Percentiles rank a stretch among this genome's conserved stretches.
Evolutionary conservation across 192 early-diverging fungal species (phyloP).

Genomic region (Gigaspora rosea): DNA sequence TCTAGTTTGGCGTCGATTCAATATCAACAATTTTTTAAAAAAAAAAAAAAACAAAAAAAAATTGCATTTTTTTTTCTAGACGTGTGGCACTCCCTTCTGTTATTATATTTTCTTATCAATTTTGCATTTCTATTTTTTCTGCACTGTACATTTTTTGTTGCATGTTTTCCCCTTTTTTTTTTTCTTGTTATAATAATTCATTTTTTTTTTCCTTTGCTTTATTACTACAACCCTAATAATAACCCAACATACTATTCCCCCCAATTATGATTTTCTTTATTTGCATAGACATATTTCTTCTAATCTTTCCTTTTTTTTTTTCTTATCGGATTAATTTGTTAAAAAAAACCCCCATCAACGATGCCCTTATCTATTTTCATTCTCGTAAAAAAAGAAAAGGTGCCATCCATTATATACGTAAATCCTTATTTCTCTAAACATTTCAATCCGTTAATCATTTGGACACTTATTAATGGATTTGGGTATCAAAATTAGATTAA

Average conservation of each 20-base stretch:
- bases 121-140: slow-evolving; percentile 32
- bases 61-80: slow-evolving; percentile 12
- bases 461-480: background rate
- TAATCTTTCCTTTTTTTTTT: slow-evolving; percentile 6
- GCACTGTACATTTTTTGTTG: slow-evolving; percentile 35
- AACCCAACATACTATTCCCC: slow-evolving; percentile 33
- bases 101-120: slow-evolving; percentile 21
- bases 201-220: slow-evolving; percentile 26
- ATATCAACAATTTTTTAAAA: slow-evolving; percentile 8
- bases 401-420: background rate
- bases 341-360: no score
- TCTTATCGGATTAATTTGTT: no score
- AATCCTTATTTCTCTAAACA: background rate
- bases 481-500: no score
- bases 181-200: slow-evolving; percentile 28
- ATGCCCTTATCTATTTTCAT: no score
- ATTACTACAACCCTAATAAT: slow-evolving; percentile 30
- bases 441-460: background rate
- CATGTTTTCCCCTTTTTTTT: slow-evolving; percentile 32
- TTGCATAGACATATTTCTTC: slow-evolving; percentile 46
- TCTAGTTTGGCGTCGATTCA: background rate
- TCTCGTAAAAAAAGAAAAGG: background rate
- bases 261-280: slow-evolving; percentile 33
- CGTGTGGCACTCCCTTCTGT: slow-evolving; percentile 22
- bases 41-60: slow-evolving; percentile 3